Conservation (phyloP, 371 early-diverging fungal species). For the Parasitella parasitica region DNA sequence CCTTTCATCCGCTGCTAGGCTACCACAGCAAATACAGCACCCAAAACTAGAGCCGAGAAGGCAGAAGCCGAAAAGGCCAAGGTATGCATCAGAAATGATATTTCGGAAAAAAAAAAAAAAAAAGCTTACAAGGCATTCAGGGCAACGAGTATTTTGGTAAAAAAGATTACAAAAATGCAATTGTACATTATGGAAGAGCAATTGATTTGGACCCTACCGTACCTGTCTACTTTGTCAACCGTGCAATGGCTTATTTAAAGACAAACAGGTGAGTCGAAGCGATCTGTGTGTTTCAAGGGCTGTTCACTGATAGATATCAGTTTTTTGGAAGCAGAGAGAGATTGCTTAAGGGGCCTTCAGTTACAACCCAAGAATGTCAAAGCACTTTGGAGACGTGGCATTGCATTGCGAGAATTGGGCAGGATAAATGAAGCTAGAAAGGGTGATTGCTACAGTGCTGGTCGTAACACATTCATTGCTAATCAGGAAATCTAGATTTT, state of each 20-base stretch:
- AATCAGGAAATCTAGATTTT: slow-evolving; percentile 48
- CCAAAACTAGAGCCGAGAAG: slow-evolving; percentile 21
- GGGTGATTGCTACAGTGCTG: slow-evolving; percentile 35
- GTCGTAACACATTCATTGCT: not conserved
- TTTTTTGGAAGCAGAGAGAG: slow-evolving; percentile 67
- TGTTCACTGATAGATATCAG: slow-evolving; percentile 30
- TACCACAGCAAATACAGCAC: not conserved
- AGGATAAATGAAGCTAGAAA: slow-evolving; percentile 58
- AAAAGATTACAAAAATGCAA: slow-evolving; percentile 68
- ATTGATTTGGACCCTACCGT: slow-evolving; percentile 68
- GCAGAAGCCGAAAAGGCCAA: slow-evolving; percentile 65
- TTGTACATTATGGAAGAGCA: slow-evolving; percentile 66
- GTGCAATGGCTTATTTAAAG: slow-evolving; percentile 86
- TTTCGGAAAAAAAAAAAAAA: not conserved
- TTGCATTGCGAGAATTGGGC: slow-evolving; percentile 63
- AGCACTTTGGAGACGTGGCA: slow-evolving; percentile 81
- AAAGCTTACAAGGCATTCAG: slow-evolving; percentile 25
- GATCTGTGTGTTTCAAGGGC: too few relatives aligned
- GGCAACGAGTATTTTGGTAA: slow-evolving; percentile 81
- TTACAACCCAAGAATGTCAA: slow-evolving; percentile 77
- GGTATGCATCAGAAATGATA: slow-evolving; percentile 27
- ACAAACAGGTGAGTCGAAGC: slow-evolving; percentile 52
- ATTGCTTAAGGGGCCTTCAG: slow-evolving; percentile 66
- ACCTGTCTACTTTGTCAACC: slow-evolving; percentile 69
- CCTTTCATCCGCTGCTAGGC: not conserved